Evolutionary conservation across 805 yeast genomes (phyloP), one percentile per base, ranked within the genome.

Genomic region (Saccharomycopsis fibuligera): DNA sequence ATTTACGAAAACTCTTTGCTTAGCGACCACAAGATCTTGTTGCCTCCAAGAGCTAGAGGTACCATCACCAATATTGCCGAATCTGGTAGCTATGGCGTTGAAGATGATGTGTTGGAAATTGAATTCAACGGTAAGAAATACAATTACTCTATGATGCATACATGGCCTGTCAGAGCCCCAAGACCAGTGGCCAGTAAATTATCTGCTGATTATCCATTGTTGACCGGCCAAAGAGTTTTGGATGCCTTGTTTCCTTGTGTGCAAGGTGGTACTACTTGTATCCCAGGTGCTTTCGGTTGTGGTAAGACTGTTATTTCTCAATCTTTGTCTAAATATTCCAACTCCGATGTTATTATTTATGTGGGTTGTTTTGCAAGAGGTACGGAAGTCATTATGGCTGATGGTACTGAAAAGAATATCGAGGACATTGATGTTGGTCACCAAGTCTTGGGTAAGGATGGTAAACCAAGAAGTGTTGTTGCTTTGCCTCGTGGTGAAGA

Each of bases 261-360:
- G 60, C 99, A 93, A 75, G 99, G 99, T 73, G 99, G 99, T 75
- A 93, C 99, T 35, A 93, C 99, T 31, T 95, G 99, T 84, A 93
- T 93, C 67, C 99, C 99, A 41, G 99, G 99, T 72, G 99, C 99
- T 56, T 93, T 93, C 62, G 99, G 99, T 56, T 93, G 98, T 72
- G 99, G 99, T 69, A 93, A 90, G 68, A 91, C 99, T 10, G 99
- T 91, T 62, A 91, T 91, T 66, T 91, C 99, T 25, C 99, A 91
- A 73, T 88, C 98, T 1, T 75, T 93, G 65, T 91, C 98, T 56
- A 93, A 93, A 69, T 93, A 82, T 72, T 93, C 99, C 52, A 93
- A 93, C 78, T 93, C 98, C 19, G 99, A 93, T 68, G 85, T 88
- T 50, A 93, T 93, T 65, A 85, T 91, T 63, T 93, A 93, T 63